Evolutionary conservation across 257 asterid genomes (phyloP).

Genomic region (Solanum rostratum): DNA sequence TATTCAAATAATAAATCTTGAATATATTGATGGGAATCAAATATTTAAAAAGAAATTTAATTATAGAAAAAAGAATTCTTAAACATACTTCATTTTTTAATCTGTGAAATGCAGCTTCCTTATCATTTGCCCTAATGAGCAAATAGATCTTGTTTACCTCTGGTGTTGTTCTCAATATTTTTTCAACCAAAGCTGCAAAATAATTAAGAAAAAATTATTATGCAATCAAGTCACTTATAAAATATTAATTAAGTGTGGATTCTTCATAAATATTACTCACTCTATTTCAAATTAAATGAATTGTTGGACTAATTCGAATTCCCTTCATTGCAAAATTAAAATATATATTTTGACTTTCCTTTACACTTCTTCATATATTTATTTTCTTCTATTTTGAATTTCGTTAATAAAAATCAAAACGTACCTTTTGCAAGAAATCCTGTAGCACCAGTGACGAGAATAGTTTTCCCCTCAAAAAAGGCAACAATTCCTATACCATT

Average conservation of each 20-base stretch:
- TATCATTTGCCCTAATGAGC: not conserved
- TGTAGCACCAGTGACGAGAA: slow-evolving; percentile 59
- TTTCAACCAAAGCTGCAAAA: slow-evolving; percentile 30
- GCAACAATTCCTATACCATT: slow-evolving; percentile 42
- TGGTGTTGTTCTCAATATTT: slow-evolving; percentile 31
- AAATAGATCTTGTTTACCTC: not conserved
- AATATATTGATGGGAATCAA: not conserved
- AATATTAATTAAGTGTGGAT: not conserved
- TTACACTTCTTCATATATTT: too few species aligned
- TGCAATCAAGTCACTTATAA: not conserved
- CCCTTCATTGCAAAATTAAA: not conserved
- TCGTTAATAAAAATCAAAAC: too few species aligned
- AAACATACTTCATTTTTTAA: not conserved
- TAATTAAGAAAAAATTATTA: not conserved
- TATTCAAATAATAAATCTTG: too few species aligned
- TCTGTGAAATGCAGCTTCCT: not conserved
- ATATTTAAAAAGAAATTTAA: too few species aligned
- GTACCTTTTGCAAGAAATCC: slow-evolving; percentile 68
- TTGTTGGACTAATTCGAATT: too few species aligned
- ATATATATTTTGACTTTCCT: too few species aligned
- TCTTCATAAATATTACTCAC: too few species aligned
- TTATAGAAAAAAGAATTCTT: not conserved
- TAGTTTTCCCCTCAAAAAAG: slow-evolving; percentile 36
- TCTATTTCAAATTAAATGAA: too few species aligned
- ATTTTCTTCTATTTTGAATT: too few species aligned